These are phyloP conservation scores for Cucumis variabilis DNA, from an alignment of 331 rosid species.

Conservation along the genomic window DNA sequence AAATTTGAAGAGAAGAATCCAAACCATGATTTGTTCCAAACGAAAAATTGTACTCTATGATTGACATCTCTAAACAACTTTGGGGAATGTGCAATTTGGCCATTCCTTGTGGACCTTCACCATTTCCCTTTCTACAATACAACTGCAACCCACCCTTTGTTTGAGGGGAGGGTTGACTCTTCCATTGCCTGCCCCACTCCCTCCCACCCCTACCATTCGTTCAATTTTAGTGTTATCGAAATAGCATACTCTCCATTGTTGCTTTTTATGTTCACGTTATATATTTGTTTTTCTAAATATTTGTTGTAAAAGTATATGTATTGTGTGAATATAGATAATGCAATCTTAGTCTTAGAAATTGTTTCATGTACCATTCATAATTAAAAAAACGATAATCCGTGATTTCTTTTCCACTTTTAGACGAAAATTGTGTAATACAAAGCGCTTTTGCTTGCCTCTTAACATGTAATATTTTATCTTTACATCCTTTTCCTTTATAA, in stretches of 20 bases:
- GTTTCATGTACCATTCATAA: neutral
- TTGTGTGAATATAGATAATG: too few relatives aligned
- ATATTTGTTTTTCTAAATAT: too few relatives aligned
- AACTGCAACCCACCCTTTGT: conserved; percentile 15
- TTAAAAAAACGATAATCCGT: too few relatives aligned
- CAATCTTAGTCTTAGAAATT: too few relatives aligned
- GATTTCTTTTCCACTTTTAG: neutral
- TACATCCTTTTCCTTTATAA: neutral
- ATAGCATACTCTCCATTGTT: too few relatives aligned
- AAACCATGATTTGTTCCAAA: neutral
- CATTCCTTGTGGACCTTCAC: neutral
- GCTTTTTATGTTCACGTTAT: too few relatives aligned
- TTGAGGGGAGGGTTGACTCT: neutral
- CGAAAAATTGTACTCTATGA: neutral
- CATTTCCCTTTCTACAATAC: neutral
- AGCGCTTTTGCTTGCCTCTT: neutral
- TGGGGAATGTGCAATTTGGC: neutral
- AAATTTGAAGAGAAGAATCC: conserved; percentile 1
- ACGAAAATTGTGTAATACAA: neutral
- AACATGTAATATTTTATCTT: neutral
- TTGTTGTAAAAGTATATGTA: too few relatives aligned
- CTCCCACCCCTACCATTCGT: neutral
- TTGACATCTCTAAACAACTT: neutral
- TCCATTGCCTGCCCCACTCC: neutral
- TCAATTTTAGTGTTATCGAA: too few relatives aligned